phyloP scores from a whole-genome alignment of 257 asterid genomes.

The Fraxinus pennsylvanica region DNA sequence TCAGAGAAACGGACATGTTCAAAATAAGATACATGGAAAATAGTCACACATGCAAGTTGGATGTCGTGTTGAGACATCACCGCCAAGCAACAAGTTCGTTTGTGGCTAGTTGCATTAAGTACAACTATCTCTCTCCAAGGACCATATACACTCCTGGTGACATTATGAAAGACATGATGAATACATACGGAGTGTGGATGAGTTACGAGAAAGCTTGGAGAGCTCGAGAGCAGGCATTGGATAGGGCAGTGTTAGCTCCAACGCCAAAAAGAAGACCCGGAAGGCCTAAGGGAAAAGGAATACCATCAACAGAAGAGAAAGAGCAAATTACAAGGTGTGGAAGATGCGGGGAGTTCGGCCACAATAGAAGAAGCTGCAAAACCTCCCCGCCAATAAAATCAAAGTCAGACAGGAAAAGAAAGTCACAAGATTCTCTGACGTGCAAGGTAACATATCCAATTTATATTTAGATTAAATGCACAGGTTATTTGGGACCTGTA shows the following conservation, averaged over 20 bases:
- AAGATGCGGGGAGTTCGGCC: background rate
- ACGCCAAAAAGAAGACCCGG: background rate
- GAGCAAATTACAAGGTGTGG: background rate
- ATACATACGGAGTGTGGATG: constrained; percentile 15
- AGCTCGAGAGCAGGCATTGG: background rate
- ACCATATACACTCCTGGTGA: constrained; percentile 10
- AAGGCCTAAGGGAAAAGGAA: background rate
- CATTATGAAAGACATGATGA: constrained; percentile 21
- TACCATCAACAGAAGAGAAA: background rate
- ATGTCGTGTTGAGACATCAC: background rate
- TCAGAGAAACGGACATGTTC: constrained; percentile 5
- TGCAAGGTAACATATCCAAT: background rate
- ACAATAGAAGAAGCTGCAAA: constrained; percentile 1
- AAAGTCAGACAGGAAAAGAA: background rate
- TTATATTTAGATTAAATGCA: background rate
- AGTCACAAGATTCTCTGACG: background rate
- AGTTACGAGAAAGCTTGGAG: constrained; percentile 19
- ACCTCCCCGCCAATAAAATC: no score
- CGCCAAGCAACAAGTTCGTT: constrained; percentile 7
- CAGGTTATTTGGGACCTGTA: background rate
- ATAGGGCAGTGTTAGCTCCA: background rate
- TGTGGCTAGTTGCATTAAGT: constrained; percentile 16
- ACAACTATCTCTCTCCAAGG: constrained; percentile 2
- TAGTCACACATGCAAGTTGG: constrained; percentile 8
- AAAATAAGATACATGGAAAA: constrained; percentile 16